Evolutionary conservation across 2,329 filamentous ascomycete genomes (phyloP), one percentile per base, ranked within the genome.

Genomic region (Eurotiales sp.): DNA sequence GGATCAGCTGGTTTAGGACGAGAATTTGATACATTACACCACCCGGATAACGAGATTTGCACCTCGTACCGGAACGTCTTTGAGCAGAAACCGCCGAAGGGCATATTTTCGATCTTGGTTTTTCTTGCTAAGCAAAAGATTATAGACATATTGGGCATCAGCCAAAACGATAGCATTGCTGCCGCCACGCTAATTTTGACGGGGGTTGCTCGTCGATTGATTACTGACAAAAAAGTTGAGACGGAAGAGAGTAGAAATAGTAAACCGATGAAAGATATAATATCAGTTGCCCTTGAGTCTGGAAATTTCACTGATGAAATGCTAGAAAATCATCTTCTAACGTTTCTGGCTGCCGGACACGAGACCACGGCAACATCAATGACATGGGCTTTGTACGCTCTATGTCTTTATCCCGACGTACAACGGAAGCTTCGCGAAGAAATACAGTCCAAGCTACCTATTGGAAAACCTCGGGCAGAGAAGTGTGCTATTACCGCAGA

Each of bases 281-380:
- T 95, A 27, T 89, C 86, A 1, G 86, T 92, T 0, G 89, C 90
- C 12, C 74, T 95, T 37, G 80, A 85, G 63, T 89, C 84, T 32
- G 87, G 87, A 44, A 82, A 77, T 4, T 93, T 95, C 69, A 80
- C 73, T 14, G 88, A 93, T 56, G 86, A 89, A 43, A 83, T 88
- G 53, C 80, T 95, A n/a, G 81, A 90, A 30, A 87, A 93, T 66
- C 90, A 95, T 70, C 80, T 92, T 64, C 92, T 95, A 88, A 93
- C 88, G 0, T 93, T 95, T 72, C 80, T 95, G 5, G 86, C 86
- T 1, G 90, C 90, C 0, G 47, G 47, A 22, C 62, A 64, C 47
- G 61, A 64, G 43, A 65, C 63, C n/a, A 65, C 61, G 11, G 59
- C 62, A 2, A 56, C 56, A 11, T 54, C 62, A 4, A 55, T 65